These are phyloP conservation scores for Dothidotthia symphoricarpi DNA, from an alignment of 2,329 filamentous ascomycete genomes.

Conservation along the genomic window DNA sequence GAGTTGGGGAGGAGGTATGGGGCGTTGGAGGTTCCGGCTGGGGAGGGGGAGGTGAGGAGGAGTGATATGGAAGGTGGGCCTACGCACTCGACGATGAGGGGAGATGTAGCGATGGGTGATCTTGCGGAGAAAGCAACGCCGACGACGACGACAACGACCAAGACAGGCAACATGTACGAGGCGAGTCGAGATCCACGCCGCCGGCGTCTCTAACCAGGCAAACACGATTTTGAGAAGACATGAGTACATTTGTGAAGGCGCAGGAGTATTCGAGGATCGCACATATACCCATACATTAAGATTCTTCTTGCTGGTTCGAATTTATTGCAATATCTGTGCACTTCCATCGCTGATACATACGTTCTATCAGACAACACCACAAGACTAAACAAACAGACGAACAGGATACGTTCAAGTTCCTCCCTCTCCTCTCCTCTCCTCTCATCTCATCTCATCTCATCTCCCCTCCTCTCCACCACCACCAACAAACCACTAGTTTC, in stretches of 20 bases:
- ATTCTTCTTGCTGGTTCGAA: no score
- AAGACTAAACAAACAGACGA: no score
- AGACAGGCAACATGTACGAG: slow-evolving; percentile 1
- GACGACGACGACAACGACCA: not conserved
- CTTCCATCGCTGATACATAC: no score
- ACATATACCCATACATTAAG: no score
- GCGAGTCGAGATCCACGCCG: slow-evolving; percentile 4
- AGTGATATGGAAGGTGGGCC: not conserved
- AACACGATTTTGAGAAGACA: no score
- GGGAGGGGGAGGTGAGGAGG: not conserved
- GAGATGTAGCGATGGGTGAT: not conserved
- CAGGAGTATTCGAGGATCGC: no score
- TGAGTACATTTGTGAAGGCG: no score
- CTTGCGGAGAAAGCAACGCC: not conserved
- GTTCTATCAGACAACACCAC: no score
- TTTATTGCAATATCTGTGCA: no score
- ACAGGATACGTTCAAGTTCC: not conserved
- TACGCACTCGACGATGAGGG: not conserved
- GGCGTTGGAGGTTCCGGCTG: not conserved
- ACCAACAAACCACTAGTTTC: no score
- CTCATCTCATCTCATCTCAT: not conserved
- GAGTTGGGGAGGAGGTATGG: slow-evolving; percentile 4
- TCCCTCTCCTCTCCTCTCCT: not conserved
- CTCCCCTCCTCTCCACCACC: not conserved
- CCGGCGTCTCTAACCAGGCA: not conserved